Evolutionary conservation across 768 basidiomycete genomes (phyloP).

Genomic region (Neoboletus subvelutipes): DNA sequence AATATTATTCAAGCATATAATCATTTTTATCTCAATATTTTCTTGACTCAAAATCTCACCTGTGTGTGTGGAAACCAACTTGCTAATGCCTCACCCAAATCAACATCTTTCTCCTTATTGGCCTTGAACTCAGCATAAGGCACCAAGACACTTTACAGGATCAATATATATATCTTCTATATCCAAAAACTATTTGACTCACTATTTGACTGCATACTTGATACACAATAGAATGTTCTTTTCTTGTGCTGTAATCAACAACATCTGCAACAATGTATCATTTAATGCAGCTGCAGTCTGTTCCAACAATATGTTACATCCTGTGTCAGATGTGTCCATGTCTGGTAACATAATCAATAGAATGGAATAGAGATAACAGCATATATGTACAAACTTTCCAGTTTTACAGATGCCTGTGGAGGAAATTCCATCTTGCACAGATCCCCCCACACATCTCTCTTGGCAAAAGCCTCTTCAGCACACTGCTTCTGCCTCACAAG

Average conservation of each 20-base stretch:
- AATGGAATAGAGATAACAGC: background rate
- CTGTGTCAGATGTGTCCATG: background rate
- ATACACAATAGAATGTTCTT: background rate
- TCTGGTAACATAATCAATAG: background rate
- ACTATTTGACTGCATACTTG: background rate
- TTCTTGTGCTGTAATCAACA: background rate
- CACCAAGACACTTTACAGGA: background rate
- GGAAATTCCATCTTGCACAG: background rate
- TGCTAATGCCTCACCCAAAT: background rate
- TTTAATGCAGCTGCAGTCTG: background rate
- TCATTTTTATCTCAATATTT: too few relatives aligned
- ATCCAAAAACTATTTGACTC: background rate
- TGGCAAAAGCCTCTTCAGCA: background rate
- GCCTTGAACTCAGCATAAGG: background rate
- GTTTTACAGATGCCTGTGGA: background rate
- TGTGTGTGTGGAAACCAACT: background rate
- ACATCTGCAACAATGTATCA: background rate
- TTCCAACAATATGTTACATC: background rate
- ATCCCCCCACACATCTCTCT: background rate
- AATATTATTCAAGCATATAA: background rate
- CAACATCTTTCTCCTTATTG: background rate
- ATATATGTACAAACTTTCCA: background rate
- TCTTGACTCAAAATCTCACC: background rate
- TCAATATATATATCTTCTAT: background rate
- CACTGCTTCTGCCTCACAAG: background rate